Evolutionary conservation across 1,284 basidiomycete genomes (phyloP), one percentile per base, ranked within the genome.

Genomic region (Macrocystidia cucumis): DNA sequence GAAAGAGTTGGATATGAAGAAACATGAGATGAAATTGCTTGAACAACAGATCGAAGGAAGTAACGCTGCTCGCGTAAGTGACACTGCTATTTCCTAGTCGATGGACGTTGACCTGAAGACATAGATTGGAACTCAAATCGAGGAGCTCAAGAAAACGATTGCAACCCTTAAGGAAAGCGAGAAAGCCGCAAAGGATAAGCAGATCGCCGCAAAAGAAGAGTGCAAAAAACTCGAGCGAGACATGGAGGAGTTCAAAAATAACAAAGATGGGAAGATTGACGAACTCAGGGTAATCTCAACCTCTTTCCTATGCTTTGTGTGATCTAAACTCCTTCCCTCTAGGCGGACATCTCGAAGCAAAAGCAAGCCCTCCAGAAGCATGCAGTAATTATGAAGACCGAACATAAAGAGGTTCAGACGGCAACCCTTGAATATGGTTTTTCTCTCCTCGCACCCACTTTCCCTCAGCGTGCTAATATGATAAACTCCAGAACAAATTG

Each of bases 201-300:
- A 95, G 54, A 75, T 76, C 46, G 69, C 65, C 2, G 89, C 91
- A 0, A 65, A 80, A 36, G 78, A 69, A 0, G 92, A 98, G 43
- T 78, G 78, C 53, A 81, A 81, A 62, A 86, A 84, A 45, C 78
- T 98, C 16, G 88, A 98, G 61, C 84, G 83, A 52, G 96, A 99
- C 56, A 98, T 98, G 91, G 79, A 78, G 36, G 96, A 98, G 66
- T 97, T 98, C 65, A 93, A 96, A 66, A 84, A 91, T 57, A 93
- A 99, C 67, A 96, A 97, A 58, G 95, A 97, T 39, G 90, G 90
- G 31, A 98, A 98, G 63, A 86, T 93, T 37, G 87, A 87, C 26
- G 86, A 98, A 57, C 77, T 98, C 48, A 95, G 92, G 69, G 90
- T 87, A 36, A 29, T 60, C 47, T 31, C 31, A 22, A 1, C 23